A percentile compares a stretch with the other conserved stretches of the same genome.
These are phyloP conservation scores for Leccinum disarticulatum DNA, from an alignment of 768 basidiomycete genomes.

Conservation along the genomic window DNA sequence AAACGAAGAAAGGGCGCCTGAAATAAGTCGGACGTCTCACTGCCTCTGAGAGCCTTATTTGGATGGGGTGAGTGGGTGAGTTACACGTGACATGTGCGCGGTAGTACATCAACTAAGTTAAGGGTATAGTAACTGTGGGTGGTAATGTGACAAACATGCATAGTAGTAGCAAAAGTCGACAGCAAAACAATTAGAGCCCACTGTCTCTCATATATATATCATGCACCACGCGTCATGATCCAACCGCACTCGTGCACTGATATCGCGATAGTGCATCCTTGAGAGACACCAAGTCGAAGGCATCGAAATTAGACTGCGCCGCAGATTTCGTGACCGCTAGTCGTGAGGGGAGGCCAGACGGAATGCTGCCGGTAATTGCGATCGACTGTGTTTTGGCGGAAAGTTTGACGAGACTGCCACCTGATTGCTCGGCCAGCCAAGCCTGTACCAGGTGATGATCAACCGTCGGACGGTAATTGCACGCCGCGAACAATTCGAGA, in stretches of 20 bases:
- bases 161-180: conserved; percentile 1
- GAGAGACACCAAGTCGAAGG: conserved; percentile 27
- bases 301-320: conserved; percentile 10
- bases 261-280: conserved; percentile 30
- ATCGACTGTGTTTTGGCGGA: conserved; percentile 14
- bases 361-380: conserved; percentile 3
- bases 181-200: conserved; percentile 2
- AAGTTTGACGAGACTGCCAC: conserved; percentile 14
- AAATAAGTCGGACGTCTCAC: neutral
- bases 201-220: neutral
- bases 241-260: conserved; percentile 13
- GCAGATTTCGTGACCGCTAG: conserved; percentile 14
- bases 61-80: conserved; percentile 9
- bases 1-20: neutral
- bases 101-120: neutral
- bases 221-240: conserved; percentile 7
- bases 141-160: conserved; percentile 2
- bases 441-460: conserved; percentile 41
- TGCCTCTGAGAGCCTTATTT: neutral
- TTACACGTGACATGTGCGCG: conserved; percentile 6
- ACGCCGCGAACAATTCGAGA: conserved; percentile 47
- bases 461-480: conserved; percentile 39
- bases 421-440: conserved; percentile 36
- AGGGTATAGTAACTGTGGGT: conserved; percentile 10
- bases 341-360: conserved; percentile 7